These are phyloP conservation scores for Pseudocercospora ulei DNA, from an alignment of 2,329 filamentous ascomycete genomes.

Conservation along the genomic window DNA sequence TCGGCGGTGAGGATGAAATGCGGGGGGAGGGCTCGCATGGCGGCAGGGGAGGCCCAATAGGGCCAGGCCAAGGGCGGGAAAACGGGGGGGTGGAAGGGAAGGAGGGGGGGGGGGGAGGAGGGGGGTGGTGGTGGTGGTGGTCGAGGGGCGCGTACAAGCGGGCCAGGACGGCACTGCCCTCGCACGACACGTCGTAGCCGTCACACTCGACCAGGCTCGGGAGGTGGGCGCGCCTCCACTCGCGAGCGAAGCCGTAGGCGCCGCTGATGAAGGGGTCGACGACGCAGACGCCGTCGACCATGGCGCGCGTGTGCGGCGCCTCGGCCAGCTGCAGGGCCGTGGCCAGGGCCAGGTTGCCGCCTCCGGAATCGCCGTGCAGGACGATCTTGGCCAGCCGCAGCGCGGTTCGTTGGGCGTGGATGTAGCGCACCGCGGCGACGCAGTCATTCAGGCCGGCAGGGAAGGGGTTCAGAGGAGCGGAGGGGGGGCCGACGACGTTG, in stretches of 20 bases:
- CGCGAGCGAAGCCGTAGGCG: slow-evolving; percentile 9
- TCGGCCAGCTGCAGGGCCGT: slow-evolving; percentile 25
- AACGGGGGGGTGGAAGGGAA: too few species aligned
- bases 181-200: slow-evolving; percentile 22
- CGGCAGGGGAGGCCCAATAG: slow-evolving; percentile 22
- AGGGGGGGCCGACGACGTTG: slow-evolving; percentile 28
- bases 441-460: slow-evolving; percentile 32
- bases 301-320: too few species aligned
- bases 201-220: slow-evolving; percentile 26
- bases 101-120: too few species aligned
- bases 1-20: slow-evolving; percentile 26
- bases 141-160: slow-evolving; percentile 5
- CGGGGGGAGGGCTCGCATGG: slow-evolving; percentile 26
- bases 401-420: slow-evolving; percentile 21
- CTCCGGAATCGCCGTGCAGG: slow-evolving; percentile 29
- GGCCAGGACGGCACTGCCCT: too few species aligned
- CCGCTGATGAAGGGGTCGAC: slow-evolving; percentile 22
- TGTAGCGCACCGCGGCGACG: slow-evolving; percentile 24
- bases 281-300: slow-evolving; percentile 23
- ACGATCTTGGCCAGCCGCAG: slow-evolving; percentile 27
- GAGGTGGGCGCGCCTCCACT: slow-evolving; percentile 6
- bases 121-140: background rate
- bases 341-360: slow-evolving; percentile 28
- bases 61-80: slow-evolving; percentile 28
- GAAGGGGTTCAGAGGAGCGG: slow-evolving; percentile 28